Percentiles rank a stretch among this genome's conserved stretches.
These are phyloP conservation scores for Phoma herbarum DNA, from an alignment of 2,329 filamentous ascomycete species.

Conservation along the genomic window DNA sequence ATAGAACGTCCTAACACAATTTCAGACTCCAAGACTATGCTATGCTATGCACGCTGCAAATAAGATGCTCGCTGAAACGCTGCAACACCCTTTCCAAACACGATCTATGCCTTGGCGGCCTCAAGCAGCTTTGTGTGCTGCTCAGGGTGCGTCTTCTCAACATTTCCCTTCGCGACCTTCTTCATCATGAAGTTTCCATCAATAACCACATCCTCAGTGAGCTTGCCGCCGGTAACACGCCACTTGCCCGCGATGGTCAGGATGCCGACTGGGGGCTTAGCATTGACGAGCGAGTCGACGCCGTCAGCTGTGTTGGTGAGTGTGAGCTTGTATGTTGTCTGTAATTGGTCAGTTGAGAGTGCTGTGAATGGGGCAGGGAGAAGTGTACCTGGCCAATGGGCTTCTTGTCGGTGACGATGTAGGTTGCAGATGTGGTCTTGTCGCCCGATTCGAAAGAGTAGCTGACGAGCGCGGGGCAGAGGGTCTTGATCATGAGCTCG, in stretches of 20 bases:
- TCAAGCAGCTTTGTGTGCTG: conserved; percentile 50
- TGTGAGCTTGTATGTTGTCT: conserved; percentile 54
- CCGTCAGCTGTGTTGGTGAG: conserved; percentile 49
- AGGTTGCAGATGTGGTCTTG: conserved; percentile 39
- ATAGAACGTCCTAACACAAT: not conserved
- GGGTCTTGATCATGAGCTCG: conserved; percentile 52
- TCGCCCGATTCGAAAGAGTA: conserved; percentile 48
- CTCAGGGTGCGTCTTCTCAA: conserved; percentile 52
- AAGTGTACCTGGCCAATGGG: conserved; percentile 48
- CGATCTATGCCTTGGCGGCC: conserved; percentile 27
- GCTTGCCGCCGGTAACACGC: conserved; percentile 43
- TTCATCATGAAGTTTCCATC: conserved; percentile 55
- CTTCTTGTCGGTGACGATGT: conserved; percentile 52
- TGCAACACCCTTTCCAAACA: not conserved
- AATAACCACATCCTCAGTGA: conserved; percentile 53
- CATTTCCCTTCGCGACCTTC: conserved; percentile 53
- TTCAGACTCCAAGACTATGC: conserved; percentile 9
- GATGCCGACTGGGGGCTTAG: conserved; percentile 51
- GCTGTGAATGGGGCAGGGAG: not conserved
- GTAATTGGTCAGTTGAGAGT: not conserved
- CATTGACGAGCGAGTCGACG: conserved; percentile 51
- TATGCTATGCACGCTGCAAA: conserved; percentile 7
- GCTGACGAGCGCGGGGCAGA: conserved; percentile 47
- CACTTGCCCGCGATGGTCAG: conserved; percentile 52
- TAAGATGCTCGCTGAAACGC: conserved; percentile 8